phyloP scores from a whole-genome alignment of 768 basidiomycete genomes.

The Lactifluus echinatus region DNA sequence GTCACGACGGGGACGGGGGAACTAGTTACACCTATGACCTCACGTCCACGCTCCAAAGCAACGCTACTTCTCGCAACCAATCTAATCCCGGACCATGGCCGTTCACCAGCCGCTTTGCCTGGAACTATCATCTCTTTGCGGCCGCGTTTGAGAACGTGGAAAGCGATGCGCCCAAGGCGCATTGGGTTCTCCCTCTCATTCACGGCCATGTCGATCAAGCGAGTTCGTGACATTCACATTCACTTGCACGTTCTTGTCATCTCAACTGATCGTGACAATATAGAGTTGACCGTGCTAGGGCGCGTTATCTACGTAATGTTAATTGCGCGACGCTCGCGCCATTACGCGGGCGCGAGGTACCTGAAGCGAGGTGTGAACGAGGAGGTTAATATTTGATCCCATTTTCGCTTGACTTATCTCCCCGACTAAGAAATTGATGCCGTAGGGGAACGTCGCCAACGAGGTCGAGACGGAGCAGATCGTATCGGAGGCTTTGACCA shows the following conservation, averaged over 20 bases:
- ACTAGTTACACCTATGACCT: constrained; percentile 90
- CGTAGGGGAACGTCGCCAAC: constrained; percentile 92
- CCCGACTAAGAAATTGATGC: background rate
- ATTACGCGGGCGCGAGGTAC: constrained; percentile 93
- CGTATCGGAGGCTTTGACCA: constrained; percentile 81
- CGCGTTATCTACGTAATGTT: constrained; percentile 87
- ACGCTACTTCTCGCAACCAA: constrained; percentile 55
- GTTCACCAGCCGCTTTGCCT: constrained; percentile 85
- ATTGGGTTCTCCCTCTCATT: constrained; percentile 87
- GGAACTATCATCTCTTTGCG: constrained; percentile 87
- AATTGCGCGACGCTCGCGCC: constrained; percentile 90
- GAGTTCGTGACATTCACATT: constrained; percentile 48
- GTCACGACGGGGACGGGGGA: no score
- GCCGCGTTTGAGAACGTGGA: constrained; percentile 47
- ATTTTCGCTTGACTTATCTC: background rate
- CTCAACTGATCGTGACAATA: background rate
- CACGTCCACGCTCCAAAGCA: constrained; percentile 91
- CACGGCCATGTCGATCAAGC: constrained; percentile 98
- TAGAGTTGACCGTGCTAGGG: constrained; percentile 86
- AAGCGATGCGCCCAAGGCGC: constrained; percentile 39
- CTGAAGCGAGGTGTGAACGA: constrained; percentile 92
- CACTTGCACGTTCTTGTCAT: background rate
- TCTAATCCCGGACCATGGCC: constrained; percentile 42
- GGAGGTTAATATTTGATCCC: constrained; percentile 46
- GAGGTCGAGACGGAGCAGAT: constrained; percentile 99